A percentile compares a stretch with the other conserved stretches of the same genome.
Evolutionary conservation across 140 eudicot genomes (phyloP).

Genomic region (Senecio squalidus): DNA sequence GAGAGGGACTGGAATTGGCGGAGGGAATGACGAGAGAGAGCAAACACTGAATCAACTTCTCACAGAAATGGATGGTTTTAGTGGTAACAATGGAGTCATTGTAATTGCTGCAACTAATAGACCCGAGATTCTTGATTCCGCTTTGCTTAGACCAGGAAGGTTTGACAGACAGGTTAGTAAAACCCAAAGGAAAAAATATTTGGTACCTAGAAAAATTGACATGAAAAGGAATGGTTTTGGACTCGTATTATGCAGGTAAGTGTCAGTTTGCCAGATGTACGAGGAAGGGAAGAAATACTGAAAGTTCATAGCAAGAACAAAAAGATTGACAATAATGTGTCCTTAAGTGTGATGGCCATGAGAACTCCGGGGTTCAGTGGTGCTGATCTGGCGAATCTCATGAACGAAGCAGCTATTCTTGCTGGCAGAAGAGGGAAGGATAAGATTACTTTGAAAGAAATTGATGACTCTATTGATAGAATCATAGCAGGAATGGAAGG

Average conservation of each 20-base stretch:
- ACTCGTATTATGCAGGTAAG: constrained; percentile 38
- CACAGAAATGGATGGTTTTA: constrained; percentile 86
- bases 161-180: constrained; percentile 73
- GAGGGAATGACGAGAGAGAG: constrained; percentile 85
- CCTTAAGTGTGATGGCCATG: constrained; percentile 62
- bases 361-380: constrained; percentile 83
- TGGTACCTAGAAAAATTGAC: not conserved
- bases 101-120: constrained; percentile 83
- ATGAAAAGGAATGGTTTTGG: not conserved
- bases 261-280: constrained; percentile 74
- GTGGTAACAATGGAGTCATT: constrained; percentile 65
- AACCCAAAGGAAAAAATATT: not conserved
- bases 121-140: constrained; percentile 83
- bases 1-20: constrained; percentile 85
- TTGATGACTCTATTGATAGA: constrained; percentile 71
- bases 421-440: constrained; percentile 74
- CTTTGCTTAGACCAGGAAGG: constrained; percentile 80
- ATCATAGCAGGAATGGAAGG: constrained; percentile 91
- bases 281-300: constrained; percentile 69
- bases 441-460: constrained; percentile 46
- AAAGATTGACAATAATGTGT: constrained; percentile 48
- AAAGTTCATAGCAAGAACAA: constrained; percentile 72
- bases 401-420: constrained; percentile 90
- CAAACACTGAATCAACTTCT: constrained; percentile 71
- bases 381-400: constrained; percentile 71